These are phyloP conservation scores for Alternaria ethzedia DNA, from an alignment of 2,329 filamentous ascomycete species.

Conservation along the genomic window DNA sequence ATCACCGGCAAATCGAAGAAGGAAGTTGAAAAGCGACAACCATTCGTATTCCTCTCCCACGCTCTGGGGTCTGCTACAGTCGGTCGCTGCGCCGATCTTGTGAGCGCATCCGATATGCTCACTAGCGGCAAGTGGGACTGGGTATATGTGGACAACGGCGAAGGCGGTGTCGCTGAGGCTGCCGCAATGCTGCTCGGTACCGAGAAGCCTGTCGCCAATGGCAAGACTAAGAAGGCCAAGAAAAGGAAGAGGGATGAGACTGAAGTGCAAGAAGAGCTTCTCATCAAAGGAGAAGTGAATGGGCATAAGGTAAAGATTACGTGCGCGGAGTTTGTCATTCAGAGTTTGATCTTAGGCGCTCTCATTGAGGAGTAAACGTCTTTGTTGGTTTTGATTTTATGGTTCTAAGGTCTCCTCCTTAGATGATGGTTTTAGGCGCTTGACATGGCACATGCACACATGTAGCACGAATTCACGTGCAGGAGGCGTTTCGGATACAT, in stretches of 20 bases:
- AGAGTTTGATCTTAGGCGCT: conserved; percentile 87
- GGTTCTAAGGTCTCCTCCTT: not conserved
- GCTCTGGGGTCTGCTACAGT: conserved; percentile 76
- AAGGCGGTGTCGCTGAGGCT: conserved; percentile 61
- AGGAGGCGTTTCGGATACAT: not conserved
- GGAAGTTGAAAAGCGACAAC: conserved; percentile 69
- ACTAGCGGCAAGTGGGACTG: conserved; percentile 71
- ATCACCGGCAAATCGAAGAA: conserved; percentile 69
- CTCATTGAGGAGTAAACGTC: conserved; percentile 66
- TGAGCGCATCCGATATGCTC: conserved; percentile 68
- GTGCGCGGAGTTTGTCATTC: conserved; percentile 85
- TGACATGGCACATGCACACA: not conserved
- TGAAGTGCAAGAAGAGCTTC: conserved; percentile 28
- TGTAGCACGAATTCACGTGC: not conserved
- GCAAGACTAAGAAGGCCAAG: conserved; percentile 39
- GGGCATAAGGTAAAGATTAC: conserved; percentile 69
- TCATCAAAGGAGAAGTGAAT: conserved; percentile 44
- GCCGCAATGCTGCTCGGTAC: conserved; percentile 57
- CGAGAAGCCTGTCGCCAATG: conserved; percentile 13
- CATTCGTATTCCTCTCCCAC: conserved; percentile 80
- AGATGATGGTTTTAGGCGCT: not conserved
- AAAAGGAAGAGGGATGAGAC: conserved; percentile 51
- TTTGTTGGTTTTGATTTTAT: not conserved
- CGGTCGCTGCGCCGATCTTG: conserved; percentile 67
- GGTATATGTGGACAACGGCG: conserved; percentile 80